Conservation (phyloP, 2,329 filamentous ascomycete species). For the Lasiodiplodia gonubiensis region DNA sequence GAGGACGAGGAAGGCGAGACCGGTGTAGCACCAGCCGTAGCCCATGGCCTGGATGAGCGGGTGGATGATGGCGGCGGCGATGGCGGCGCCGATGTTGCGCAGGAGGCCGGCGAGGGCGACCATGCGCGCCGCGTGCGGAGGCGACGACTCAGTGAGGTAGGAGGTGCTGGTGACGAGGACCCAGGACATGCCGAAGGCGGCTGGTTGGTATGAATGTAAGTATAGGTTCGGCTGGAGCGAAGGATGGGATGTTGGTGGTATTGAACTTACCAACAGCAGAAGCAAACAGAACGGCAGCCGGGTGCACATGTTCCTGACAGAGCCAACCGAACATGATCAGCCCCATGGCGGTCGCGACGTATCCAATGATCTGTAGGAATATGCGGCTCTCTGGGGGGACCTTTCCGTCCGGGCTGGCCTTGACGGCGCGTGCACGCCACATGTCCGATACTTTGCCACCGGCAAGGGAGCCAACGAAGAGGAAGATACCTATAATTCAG, state of each 20-base stretch:
- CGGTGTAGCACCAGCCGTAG: conserved; percentile 50
- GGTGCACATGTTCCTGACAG: conserved; percentile 38
- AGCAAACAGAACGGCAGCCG: conserved; percentile 38
- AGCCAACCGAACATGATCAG: conserved; percentile 53
- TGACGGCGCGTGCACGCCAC: conserved; percentile 38
- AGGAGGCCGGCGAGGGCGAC: conserved; percentile 51
- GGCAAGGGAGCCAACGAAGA: conserved; percentile 45
- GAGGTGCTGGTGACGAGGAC: conserved; percentile 52
- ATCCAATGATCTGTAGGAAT: conserved; percentile 49
- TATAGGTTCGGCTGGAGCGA: background rate
- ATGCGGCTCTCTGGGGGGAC: conserved; percentile 49
- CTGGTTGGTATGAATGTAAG: conserved; percentile 28
- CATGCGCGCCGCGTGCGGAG: conserved; percentile 47
- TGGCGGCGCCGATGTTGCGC: conserved; percentile 49
- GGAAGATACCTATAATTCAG: conserved; percentile 33
- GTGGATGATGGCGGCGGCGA: conserved; percentile 47
- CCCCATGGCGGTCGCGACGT: conserved; percentile 46
- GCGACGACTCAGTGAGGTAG: conserved; percentile 50
- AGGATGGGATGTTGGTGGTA: background rate
- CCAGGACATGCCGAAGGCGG: conserved; percentile 48
- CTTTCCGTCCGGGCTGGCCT: conserved; percentile 34
- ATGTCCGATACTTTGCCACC: conserved; percentile 50
- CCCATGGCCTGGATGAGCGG: conserved; percentile 44
- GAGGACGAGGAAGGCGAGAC: conserved; percentile 44
- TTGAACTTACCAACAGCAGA: conserved; percentile 37